These are phyloP conservation scores for Talaromyces sp. DNA, from an alignment of 2,329 filamentous ascomycete genomes.

Conservation along the genomic window DNA sequence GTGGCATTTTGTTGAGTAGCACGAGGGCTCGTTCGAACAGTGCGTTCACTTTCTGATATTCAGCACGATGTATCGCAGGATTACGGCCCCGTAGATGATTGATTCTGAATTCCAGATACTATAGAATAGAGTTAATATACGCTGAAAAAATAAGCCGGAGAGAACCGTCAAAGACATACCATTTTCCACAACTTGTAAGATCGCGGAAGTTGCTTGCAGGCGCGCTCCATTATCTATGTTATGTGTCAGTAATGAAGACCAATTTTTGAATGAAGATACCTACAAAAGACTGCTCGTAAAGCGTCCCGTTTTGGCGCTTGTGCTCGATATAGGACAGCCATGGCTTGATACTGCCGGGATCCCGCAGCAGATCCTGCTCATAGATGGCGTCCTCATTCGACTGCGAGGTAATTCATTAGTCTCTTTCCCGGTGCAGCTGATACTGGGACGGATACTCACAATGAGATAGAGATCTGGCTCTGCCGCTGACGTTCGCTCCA, in stretches of 20 bases:
- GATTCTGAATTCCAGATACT: conserved; percentile 81
- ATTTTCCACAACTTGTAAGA: conserved; percentile 99
- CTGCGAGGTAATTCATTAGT: conserved; percentile 46
- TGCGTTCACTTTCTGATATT: conserved; percentile 90
- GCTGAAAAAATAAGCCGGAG: conserved; percentile 2
- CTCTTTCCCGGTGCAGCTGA: conserved; percentile 21
- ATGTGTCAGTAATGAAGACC: not conserved
- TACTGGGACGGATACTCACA: conserved; percentile 27
- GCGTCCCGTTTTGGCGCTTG: conserved; percentile 78
- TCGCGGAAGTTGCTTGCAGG: conserved; percentile 80
- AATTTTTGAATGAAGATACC: conserved; percentile 17
- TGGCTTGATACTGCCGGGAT: conserved; percentile 78
- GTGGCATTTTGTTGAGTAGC: conserved; percentile 96
- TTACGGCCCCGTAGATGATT: conserved; percentile 80
- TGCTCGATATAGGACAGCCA: conserved; percentile 93
- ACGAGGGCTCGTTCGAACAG: conserved; percentile 90
- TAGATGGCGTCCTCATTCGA: conserved; percentile 87
- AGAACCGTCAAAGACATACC: conserved; percentile 45
- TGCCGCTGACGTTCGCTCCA: conserved; percentile 39
- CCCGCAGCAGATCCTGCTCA: conserved; percentile 89
- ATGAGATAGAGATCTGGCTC: conserved; percentile 44
- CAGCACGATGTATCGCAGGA: conserved; percentile 68
- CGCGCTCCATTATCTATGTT: conserved; percentile 70
- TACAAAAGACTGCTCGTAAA: conserved; percentile 78
- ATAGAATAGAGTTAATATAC: conserved; percentile 14